These are phyloP conservation scores for Aspergillus sp. DNA, from an alignment of 2,329 filamentous ascomycete species.

Conservation along the genomic window DNA sequence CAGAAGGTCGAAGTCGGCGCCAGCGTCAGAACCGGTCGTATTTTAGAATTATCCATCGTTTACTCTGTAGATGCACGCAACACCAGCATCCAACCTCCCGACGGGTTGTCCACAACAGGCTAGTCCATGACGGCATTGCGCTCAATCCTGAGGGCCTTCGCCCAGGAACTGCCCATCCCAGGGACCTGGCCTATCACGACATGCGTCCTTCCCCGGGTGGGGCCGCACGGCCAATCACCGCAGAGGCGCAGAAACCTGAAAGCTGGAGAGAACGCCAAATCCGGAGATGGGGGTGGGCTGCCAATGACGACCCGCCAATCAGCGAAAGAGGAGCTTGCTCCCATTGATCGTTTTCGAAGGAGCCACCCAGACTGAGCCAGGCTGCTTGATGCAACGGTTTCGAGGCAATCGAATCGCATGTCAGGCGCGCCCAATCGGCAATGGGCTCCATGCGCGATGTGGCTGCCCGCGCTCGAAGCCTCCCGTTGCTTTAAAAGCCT, in stretches of 20 bases:
- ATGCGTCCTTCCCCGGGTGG: background rate
- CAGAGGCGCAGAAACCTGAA: conserved; percentile 2
- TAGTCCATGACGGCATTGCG: conserved; percentile 19
- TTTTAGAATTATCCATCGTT: no score
- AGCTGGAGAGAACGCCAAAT: conserved; percentile 15
- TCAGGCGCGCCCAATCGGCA: background rate
- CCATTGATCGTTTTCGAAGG: background rate
- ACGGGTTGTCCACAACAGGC: conserved; percentile 21
- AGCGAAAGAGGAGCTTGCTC: background rate
- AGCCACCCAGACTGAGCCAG: background rate
- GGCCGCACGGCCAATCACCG: background rate
- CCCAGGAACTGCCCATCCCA: conserved; percentile 5
- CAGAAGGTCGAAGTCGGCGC: no score
- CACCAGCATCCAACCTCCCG: background rate
- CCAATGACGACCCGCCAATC: background rate
- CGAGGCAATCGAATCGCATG: background rate
- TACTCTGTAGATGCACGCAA: background rate
- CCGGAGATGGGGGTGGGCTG: conserved; percentile 14
- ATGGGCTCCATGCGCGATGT: background rate
- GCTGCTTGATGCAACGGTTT: background rate
- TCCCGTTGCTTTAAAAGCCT: conserved; percentile 16
- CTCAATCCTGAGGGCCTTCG: background rate
- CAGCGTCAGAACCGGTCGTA: no score
- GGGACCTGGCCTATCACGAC: background rate
- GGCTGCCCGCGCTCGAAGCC: background rate